phyloP scores from a whole-genome alignment of 495 filamentous ascomycete genomes.

The Tuber borchii region DNA sequence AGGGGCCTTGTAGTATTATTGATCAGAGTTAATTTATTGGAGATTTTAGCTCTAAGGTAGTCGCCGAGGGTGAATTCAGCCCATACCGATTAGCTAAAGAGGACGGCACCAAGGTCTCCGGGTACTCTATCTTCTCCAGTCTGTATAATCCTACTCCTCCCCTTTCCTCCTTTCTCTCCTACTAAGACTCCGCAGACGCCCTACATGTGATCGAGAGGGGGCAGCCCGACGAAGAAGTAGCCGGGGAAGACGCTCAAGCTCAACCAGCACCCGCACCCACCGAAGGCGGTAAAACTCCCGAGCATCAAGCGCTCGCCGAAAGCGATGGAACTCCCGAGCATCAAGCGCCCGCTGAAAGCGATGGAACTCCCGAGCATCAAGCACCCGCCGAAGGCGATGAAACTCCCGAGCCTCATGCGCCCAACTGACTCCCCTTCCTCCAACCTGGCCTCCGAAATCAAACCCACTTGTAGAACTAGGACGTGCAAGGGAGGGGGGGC shows the following conservation, averaged over 20 bases:
- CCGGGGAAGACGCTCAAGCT: neutral
- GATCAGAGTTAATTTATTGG: neutral
- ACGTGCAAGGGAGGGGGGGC: neutral
- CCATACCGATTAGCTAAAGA: neutral
- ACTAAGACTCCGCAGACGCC: neutral
- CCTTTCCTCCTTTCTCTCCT: neutral
- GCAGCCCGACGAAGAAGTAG: neutral
- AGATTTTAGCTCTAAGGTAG: neutral
- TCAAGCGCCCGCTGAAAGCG: no score
- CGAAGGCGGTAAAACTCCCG: neutral
- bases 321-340: no score
- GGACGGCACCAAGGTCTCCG: neutral
- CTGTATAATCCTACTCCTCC: neutral
- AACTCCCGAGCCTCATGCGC: neutral
- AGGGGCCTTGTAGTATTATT: neutral
- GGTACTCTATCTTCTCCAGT: neutral
- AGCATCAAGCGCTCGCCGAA: neutral
- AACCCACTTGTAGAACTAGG: neutral
- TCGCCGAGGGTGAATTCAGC: neutral
- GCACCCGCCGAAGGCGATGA: no score
- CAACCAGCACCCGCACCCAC: neutral
- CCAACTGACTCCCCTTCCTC: neutral
- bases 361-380: no score
- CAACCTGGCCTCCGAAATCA: neutral
- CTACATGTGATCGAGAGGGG: neutral